phyloP scores from a whole-genome alignment of 768 basidiomycete species.

The Chalciporus chontae region DNA sequence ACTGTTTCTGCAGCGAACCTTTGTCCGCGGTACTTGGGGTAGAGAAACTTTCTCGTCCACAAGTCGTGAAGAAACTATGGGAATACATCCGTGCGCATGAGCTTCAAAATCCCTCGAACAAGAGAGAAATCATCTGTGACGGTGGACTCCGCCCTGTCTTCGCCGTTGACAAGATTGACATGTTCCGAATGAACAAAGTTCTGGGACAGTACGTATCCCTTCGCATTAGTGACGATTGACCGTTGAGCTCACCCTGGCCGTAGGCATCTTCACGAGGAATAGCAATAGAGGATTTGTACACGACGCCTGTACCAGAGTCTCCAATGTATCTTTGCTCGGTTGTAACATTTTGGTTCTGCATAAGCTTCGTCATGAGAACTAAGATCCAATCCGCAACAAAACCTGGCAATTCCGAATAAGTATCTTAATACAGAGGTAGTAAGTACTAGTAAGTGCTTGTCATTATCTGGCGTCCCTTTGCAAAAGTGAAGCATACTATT shows the following conservation, averaged over 20 bases:
- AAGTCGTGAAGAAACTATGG: constrained; percentile 91
- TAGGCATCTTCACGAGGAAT: constrained; percentile 33
- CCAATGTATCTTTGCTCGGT: not conserved
- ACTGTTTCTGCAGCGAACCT: constrained; percentile 50
- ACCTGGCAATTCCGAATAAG: not conserved
- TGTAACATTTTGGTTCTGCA: not conserved
- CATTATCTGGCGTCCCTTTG: not conserved
- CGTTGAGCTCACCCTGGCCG: not conserved
- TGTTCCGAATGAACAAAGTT: constrained; percentile 95
- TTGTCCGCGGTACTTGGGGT: constrained; percentile 66
- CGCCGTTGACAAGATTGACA: constrained; percentile 76
- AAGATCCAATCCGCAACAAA: not conserved
- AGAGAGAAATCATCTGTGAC: constrained; percentile 85
- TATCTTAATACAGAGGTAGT: not conserved
- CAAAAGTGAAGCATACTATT: not conserved
- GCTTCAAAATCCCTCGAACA: constrained; percentile 83
- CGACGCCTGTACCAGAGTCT: constrained; percentile 6
- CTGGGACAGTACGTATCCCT: constrained; percentile 61
- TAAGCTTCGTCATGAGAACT: too few relatives aligned
- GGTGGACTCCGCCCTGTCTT: constrained; percentile 69
- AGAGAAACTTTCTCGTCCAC: constrained; percentile 75
- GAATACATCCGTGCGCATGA: constrained; percentile 78
- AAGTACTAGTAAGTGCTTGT: not conserved
- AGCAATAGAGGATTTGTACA: constrained; percentile 1
- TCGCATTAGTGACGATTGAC: not conserved